A percentile compares a stretch with the other conserved stretches of the same genome.
These are phyloP conservation scores for Lithospermum erythrorhizon DNA, from an alignment of 257 asterid genomes.

Conservation along the genomic window DNA sequence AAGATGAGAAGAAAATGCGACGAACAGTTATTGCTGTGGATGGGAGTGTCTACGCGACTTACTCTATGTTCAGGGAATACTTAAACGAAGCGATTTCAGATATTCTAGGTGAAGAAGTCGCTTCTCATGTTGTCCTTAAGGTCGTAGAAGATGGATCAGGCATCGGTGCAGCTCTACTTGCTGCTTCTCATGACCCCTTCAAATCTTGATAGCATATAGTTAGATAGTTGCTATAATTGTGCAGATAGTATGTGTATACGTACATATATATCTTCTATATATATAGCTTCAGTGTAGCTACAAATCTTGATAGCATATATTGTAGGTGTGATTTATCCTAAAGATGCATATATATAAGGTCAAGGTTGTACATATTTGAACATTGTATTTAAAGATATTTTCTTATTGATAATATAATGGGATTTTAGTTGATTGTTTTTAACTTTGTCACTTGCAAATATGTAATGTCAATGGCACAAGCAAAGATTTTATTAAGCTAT, in stretches of 20 bases:
- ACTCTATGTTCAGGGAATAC: conserved; percentile 58
- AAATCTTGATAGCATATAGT: conserved; percentile 19
- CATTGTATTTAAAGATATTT: no score
- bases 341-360: neutral
- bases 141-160: conserved; percentile 74
- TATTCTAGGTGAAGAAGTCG: conserved; percentile 62
- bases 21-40: conserved; percentile 75
- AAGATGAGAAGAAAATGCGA: conserved; percentile 28
- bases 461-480: no score
- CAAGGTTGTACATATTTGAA: neutral
- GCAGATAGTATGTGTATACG: conserved; percentile 9
- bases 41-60: conserved; percentile 64
- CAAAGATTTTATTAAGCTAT: no score
- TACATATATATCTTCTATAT: conserved; percentile 8
- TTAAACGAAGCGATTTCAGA: conserved; percentile 57
- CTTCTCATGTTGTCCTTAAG: conserved; percentile 43
- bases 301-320: conserved; percentile 5
- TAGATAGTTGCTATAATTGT: conserved; percentile 26
- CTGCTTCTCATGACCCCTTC: conserved; percentile 53
- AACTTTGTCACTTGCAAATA: no score
- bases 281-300: conserved; percentile 34
- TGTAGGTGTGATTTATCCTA: neutral
- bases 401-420: no score
- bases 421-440: no score
- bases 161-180: conserved; percentile 81